A percentile compares a stretch with the other conserved stretches of the same genome.
Evolutionary conservation across 225 moss, liverwort and hornwort species (phyloP).

Genomic region (Bryum argenteum): DNA sequence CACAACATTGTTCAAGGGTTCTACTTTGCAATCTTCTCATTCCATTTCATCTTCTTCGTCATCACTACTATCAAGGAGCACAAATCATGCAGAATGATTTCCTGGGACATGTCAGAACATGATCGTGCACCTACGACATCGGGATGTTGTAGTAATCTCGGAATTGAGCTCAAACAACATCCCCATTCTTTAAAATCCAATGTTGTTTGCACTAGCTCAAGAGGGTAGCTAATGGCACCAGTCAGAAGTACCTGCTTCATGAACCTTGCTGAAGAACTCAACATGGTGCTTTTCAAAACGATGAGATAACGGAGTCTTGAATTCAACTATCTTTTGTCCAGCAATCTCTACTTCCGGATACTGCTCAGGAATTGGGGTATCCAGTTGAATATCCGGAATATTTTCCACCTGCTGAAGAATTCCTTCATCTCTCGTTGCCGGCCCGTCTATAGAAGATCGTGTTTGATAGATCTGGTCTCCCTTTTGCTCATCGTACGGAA

Average conservation of each 20-base stretch:
- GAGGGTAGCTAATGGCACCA: not conserved
- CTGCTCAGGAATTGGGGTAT: not conserved
- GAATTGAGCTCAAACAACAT: not conserved
- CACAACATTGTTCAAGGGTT: not conserved
- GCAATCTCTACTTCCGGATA: not conserved
- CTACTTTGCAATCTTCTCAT: not conserved
- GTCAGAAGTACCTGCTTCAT: slow-evolving; percentile 12
- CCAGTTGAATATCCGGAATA: not conserved
- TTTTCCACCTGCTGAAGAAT: slow-evolving; percentile 15
- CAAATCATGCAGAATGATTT: not conserved
- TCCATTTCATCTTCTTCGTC: not conserved
- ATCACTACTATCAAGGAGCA: not conserved
- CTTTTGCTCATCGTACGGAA: not conserved
- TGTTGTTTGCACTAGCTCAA: not conserved
- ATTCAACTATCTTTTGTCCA: not conserved
- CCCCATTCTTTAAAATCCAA: not conserved
- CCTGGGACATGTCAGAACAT: not conserved
- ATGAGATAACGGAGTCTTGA: not conserved
- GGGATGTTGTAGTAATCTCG: too few relatives aligned
- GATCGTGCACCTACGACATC: not conserved
- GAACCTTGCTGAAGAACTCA: slow-evolving; percentile 8
- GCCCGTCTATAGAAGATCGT: not conserved
- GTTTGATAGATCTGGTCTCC: not conserved
- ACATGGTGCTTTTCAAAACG: not conserved
- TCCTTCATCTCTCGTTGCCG: slow-evolving; percentile 13